Evolutionary conservation across 768 basidiomycete genomes (phyloP), one percentile per base, ranked within the genome.

Genomic region (Psilocybe azurescens): DNA sequence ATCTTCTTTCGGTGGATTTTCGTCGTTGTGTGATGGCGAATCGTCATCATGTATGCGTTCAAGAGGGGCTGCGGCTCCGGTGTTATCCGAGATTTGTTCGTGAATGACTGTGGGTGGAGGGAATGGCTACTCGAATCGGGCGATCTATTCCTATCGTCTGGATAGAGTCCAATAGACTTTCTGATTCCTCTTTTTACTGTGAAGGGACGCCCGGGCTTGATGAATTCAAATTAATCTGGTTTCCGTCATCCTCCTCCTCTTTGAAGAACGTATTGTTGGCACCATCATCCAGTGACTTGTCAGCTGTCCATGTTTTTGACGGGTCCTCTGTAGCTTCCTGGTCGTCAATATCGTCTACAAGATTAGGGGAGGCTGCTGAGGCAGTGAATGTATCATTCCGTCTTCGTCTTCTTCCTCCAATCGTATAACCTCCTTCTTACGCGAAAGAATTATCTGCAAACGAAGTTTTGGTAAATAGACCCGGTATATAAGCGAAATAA

Each of bases 381-480:
- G 78, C 9, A 93, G 67, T 3, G 91, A 88, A 72, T 94, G 92
- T 39, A 91, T 78, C 91, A 92, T 93, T 28, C 92, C 90, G 2
- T 91, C 91, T 65, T 93, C 91, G 28, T 86, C 89, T 68, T 89
- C 89, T 56, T 83, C 78, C 57, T 87, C 81, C 18, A 97, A 75
- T 29, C 75, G 71, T 56, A 81, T 66, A 18, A 92, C 85, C 58
- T 93, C 87, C 13, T 83, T 78, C 72, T 91, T 94, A 60, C 93
- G 85, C 5, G 84, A 77, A 9, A 97, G 74, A 47, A 93, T 82
- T 46, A 95, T 79, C 95, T 97, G 70, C 28, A 33, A 53, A n/a
- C n/a, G 30, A 20, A 32, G 47, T 16, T 51, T 14, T 48, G 16
- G 32, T 44, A 51, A 38, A 28, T 33, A 57, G 29, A n/a, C 13